Percentiles rank a stretch among this genome's conserved stretches.
Conservation (phyloP, 2,329 filamentous ascomycete genomes). For the Aureobasidium namibiae region DNA sequence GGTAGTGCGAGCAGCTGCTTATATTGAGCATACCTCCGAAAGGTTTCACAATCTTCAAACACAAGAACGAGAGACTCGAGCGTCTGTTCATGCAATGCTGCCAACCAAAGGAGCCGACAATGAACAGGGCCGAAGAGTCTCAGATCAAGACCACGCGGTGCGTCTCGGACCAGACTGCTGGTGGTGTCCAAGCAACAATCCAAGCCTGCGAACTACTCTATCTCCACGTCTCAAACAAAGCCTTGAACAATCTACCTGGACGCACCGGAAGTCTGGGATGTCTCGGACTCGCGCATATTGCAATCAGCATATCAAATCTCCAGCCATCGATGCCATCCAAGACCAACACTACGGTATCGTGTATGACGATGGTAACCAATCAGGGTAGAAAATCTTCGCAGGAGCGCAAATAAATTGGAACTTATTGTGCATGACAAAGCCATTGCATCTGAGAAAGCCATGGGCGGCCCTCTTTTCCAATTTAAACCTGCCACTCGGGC, state of each 20-base stretch:
- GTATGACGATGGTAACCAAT: neutral
- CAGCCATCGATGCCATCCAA: neutral
- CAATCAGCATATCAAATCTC: neutral
- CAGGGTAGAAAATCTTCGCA: neutral
- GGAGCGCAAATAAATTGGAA: neutral
- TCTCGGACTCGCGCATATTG: neutral
- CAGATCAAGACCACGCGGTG: neutral
- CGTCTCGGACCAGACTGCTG: neutral
- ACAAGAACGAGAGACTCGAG: neutral
- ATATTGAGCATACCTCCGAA: too few relatives aligned
- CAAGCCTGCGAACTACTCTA: neutral
- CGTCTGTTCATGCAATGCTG: neutral
- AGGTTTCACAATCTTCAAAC: neutral
- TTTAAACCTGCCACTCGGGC: conserved; percentile 2
- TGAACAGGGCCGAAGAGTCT: neutral
- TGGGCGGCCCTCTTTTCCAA: neutral
- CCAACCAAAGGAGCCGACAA: neutral
- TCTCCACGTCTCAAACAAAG: neutral
- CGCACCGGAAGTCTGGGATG: neutral
- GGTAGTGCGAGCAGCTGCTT: neutral
- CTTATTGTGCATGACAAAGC: neutral
- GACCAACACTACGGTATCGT: neutral
- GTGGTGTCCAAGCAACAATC: neutral
- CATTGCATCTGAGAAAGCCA: neutral
- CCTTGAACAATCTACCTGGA: neutral